These are phyloP conservation scores for Micromonas pusilla DNA, from an alignment of 139 green algal genomes.

Conservation along the genomic window DNA sequence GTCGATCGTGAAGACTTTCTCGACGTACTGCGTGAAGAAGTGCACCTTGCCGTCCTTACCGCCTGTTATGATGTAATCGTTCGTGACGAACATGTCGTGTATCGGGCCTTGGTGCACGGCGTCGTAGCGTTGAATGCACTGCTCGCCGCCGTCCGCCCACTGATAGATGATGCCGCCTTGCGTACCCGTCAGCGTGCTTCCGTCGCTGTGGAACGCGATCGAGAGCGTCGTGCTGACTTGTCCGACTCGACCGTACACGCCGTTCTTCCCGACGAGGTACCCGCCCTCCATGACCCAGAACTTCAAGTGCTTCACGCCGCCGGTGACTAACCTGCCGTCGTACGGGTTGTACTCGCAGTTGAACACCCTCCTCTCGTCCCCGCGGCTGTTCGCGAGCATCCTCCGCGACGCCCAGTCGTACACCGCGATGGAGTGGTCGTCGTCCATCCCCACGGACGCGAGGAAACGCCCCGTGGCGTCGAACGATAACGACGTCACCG, in stretches of 20 bases:
- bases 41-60: conserved; percentile 37
- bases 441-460: conserved; percentile 30
- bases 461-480: conserved; percentile 15
- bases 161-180: conserved; percentile 29
- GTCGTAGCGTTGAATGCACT: conserved; percentile 29
- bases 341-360: conserved; percentile 32
- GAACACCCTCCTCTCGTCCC: conserved; percentile 30
- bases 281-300: conserved; percentile 31
- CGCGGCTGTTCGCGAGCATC: conserved; percentile 27
- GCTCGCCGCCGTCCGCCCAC: conserved; percentile 24
- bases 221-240: conserved; percentile 15
- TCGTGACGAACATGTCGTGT: conserved; percentile 26
- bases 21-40: conserved; percentile 31
- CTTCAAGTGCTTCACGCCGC: conserved; percentile 30
- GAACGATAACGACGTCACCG: conserved; percentile 29
- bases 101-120: conserved; percentile 32
- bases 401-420: conserved; percentile 32
- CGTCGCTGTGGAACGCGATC: conserved; percentile 29
- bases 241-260: conserved; percentile 26
- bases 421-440: conserved; percentile 32
- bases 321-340: conserved; percentile 32
- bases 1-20: conserved; percentile 29
- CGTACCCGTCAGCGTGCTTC: conserved; percentile 25
- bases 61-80: conserved; percentile 32
- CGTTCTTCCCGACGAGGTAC: conserved; percentile 26